Percentiles rank a stretch among this genome's conserved stretches.
These are phyloP conservation scores for Auricularia heimuer DNA, from an alignment of 768 basidiomycete genomes.

Conservation along the genomic window DNA sequence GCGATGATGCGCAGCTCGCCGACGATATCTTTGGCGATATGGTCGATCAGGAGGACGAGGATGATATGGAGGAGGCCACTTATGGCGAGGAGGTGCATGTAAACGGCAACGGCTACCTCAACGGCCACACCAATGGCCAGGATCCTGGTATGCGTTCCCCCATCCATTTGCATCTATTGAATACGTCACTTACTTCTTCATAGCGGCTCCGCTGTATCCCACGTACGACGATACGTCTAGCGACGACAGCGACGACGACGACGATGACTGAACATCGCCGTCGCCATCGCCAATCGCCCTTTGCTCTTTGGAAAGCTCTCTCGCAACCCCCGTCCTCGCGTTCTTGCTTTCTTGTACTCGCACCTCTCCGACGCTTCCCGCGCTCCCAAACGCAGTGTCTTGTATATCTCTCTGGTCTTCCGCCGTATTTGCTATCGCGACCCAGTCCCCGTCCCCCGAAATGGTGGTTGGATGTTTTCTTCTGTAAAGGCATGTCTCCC, in stretches of 20 bases:
- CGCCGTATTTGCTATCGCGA: neutral
- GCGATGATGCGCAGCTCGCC: too few species aligned
- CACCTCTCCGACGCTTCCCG: neutral
- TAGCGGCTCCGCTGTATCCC: neutral
- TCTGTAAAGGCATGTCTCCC: too few species aligned
- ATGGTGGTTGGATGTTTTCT: neutral
- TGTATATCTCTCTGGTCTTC: neutral
- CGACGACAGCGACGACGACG: conserved; percentile 47
- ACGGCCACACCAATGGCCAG: neutral
- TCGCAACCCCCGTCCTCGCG: neutral
- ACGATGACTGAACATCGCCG: neutral
- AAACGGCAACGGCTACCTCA: neutral
- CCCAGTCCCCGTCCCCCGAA: neutral
- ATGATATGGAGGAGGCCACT: too few species aligned
- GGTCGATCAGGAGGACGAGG: neutral
- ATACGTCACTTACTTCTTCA: neutral
- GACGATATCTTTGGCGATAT: neutral
- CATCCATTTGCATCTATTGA: too few species aligned
- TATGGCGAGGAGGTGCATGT: neutral
- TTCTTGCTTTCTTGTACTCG: neutral
- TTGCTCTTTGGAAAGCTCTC: neutral
- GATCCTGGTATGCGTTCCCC: neutral
- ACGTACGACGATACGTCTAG: conserved; percentile 40
- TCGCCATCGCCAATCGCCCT: neutral
- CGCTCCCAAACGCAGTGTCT: neutral